These are phyloP conservation scores for Stagonosporopsis cucurbitacearum DNA, from an alignment of 2,329 filamentous ascomycete species.

Conservation along the genomic window DNA sequence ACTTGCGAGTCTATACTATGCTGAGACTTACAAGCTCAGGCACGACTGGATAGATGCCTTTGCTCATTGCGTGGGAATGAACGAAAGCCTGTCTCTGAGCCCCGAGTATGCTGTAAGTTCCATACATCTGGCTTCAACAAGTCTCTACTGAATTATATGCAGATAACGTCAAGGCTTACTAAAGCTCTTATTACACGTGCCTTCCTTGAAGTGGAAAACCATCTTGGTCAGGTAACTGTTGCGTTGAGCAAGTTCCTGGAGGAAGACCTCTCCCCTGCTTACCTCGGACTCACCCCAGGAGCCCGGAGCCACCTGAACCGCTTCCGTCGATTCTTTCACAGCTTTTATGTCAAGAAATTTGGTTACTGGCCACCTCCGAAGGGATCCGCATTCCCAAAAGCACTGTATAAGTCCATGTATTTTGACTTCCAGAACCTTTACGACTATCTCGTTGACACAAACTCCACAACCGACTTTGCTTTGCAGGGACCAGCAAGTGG, in stretches of 20 bases:
- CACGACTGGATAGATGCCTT: conserved; percentile 77
- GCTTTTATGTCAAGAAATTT: conserved; percentile 70
- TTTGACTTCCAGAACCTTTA: conserved; percentile 75
- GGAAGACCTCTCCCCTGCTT: conserved; percentile 70
- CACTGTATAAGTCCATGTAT: conserved; percentile 66
- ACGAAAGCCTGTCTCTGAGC: conserved; percentile 62
- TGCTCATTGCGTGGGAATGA: conserved; percentile 80
- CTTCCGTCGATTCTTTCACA: conserved; percentile 72
- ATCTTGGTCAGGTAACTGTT: conserved; percentile 63
- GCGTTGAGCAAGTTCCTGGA: conserved; percentile 73
- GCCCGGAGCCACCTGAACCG: conserved; percentile 72
- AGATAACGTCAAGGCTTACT: conserved; percentile 58
- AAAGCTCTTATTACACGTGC: conserved; percentile 70
- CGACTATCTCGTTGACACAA: conserved; percentile 71
- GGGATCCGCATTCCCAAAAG: conserved; percentile 62
- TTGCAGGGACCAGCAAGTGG: conserved; percentile 64
- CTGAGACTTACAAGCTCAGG: conserved; percentile 68
- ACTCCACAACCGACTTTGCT: conserved; percentile 58
- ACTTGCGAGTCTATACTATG: conserved; percentile 69
- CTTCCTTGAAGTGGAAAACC: conserved; percentile 68
- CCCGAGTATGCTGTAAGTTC: conserved; percentile 66
- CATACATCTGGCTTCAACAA: neutral
- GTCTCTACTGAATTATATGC: conserved; percentile 1
- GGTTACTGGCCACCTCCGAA: conserved; percentile 73
- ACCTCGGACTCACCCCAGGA: conserved; percentile 68